A percentile compares a stretch with the other conserved stretches of the same genome.
Conservation (phyloP, 2,329 filamentous ascomycete species). For the Capronia coronata region DNA sequence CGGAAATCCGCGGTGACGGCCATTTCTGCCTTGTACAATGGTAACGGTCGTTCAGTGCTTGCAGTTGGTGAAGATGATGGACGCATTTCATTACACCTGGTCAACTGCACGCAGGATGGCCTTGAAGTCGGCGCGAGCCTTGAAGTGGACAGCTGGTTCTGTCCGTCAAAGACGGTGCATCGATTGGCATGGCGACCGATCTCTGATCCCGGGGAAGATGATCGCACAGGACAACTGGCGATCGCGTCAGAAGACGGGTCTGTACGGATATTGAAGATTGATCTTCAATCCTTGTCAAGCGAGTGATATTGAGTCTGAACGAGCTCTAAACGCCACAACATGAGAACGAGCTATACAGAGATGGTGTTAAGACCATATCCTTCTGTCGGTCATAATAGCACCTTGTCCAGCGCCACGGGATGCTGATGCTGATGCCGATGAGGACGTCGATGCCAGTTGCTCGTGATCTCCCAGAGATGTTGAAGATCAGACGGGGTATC, state of each 20-base stretch:
- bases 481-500: slow-evolving; percentile 28
- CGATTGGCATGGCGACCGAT: slow-evolving; percentile 64
- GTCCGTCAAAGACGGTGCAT: slow-evolving; percentile 58
- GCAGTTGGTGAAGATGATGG: slow-evolving; percentile 46
- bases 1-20: slow-evolving; percentile 61
- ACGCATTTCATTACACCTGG: slow-evolving; percentile 38
- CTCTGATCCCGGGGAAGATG: slow-evolving; percentile 4
- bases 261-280: slow-evolving; percentile 32
- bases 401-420: slow-evolving; percentile 6
- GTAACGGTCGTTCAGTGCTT: slow-evolving; percentile 34
- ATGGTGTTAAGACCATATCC: slow-evolving; percentile 12
- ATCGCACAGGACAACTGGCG: slow-evolving; percentile 30
- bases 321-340: no score
- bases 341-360: no score
- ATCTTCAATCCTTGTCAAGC: slow-evolving; percentile 2
- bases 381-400: no score
- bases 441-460: slow-evolving; percentile 9
- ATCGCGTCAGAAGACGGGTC: slow-evolving; percentile 24
- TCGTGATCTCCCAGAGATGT: slow-evolving; percentile 26
- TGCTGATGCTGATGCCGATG: not conserved
- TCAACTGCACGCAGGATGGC: slow-evolving; percentile 31
- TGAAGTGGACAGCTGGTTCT: slow-evolving; percentile 33
- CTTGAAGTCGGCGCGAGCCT: slow-evolving; percentile 29
- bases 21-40: slow-evolving; percentile 54
- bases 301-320: not conserved